Evolutionary conservation across 2,329 filamentous ascomycete species (phyloP).

Genomic region (Exophiala xenobiotica): DNA sequence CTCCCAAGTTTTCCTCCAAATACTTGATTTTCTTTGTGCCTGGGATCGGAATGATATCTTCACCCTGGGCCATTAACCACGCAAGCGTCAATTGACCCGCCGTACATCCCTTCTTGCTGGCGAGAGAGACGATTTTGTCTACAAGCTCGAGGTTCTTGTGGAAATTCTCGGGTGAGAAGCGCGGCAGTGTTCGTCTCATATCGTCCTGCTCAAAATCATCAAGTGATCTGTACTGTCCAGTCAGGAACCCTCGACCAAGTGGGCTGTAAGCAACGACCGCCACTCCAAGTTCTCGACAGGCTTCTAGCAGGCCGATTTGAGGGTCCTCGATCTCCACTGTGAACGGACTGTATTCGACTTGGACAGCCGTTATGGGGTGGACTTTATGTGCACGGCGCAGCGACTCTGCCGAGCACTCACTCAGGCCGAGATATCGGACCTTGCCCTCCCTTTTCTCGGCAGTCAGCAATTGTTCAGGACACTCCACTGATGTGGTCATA

Average conservation of each 20-base stretch:
- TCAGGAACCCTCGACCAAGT: slow-evolving; percentile 25
- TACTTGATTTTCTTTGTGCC: slow-evolving; percentile 53
- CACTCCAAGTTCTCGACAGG: slow-evolving; percentile 27
- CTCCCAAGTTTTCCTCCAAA: slow-evolving; percentile 44
- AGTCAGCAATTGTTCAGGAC: neutral
- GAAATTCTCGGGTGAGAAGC: slow-evolving; percentile 46
- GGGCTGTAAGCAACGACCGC: slow-evolving; percentile 23
- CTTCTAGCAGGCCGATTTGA: slow-evolving; percentile 15
- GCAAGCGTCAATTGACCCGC: slow-evolving; percentile 23
- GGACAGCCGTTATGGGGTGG: slow-evolving; percentile 52
- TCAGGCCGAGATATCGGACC: slow-evolving; percentile 58
- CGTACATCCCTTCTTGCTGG: slow-evolving; percentile 24
- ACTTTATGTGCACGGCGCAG: slow-evolving; percentile 54
- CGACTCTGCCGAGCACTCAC: slow-evolving; percentile 51
- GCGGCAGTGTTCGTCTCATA: slow-evolving; percentile 23
- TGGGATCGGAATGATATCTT: slow-evolving; percentile 61
- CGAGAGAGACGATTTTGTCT: slow-evolving; percentile 35
- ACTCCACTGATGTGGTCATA: slow-evolving; percentile 21
- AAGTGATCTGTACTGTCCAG: slow-evolving; percentile 20
- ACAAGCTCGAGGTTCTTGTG: slow-evolving; percentile 57
- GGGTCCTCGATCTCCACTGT: slow-evolving; percentile 24
- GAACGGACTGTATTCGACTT: slow-evolving; percentile 58
- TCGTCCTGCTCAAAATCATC: slow-evolving; percentile 46
- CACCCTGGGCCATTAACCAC: slow-evolving; percentile 44
- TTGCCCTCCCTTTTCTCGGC: slow-evolving; percentile 47